phyloP scores from a whole-genome alignment of 805 yeast species.

The Candida nitratophila region DNA sequence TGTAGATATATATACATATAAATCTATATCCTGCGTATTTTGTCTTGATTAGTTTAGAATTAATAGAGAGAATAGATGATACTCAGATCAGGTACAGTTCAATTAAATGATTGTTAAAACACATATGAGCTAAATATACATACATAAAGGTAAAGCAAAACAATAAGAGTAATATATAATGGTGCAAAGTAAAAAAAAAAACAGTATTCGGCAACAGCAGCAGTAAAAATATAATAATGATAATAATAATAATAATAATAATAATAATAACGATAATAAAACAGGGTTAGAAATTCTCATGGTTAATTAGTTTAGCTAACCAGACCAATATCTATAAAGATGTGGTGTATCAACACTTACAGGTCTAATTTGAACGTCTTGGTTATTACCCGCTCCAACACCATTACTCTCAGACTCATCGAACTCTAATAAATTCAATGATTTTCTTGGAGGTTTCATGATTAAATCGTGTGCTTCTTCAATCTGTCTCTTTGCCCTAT shows the following conservation, averaged over 20 bases:
- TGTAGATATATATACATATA: too few species aligned
- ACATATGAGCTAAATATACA: neutral
- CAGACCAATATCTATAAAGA: slow-evolving; percentile 61
- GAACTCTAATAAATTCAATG: slow-evolving; percentile 23
- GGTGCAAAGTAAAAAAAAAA: neutral
- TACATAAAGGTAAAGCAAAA: neutral
- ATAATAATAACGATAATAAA: neutral
- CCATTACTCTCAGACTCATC: slow-evolving; percentile 16
- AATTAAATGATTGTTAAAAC: neutral
- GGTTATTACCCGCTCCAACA: slow-evolving; percentile 12
- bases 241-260: too few species aligned
- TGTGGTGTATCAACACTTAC: slow-evolving; percentile 57
- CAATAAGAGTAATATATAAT: neutral
- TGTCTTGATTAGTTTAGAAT: too few species aligned
- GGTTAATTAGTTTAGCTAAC: too few species aligned
- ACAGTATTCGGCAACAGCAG: too few species aligned
- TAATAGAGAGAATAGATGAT: too few species aligned
- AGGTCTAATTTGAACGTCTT: slow-evolving; percentile 39
- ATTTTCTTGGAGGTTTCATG: slow-evolving; percentile 25
- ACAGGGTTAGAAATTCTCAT: too few species aligned
- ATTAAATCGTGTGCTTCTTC: slow-evolving; percentile 21
- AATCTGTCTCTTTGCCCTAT: slow-evolving; percentile 12
- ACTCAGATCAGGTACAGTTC: too few species aligned
- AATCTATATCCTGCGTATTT: too few species aligned
- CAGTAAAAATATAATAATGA: too few species aligned